Evolutionary conservation across 345 rosid genomes (phyloP).

Genomic region (Camelina sativa): DNA sequence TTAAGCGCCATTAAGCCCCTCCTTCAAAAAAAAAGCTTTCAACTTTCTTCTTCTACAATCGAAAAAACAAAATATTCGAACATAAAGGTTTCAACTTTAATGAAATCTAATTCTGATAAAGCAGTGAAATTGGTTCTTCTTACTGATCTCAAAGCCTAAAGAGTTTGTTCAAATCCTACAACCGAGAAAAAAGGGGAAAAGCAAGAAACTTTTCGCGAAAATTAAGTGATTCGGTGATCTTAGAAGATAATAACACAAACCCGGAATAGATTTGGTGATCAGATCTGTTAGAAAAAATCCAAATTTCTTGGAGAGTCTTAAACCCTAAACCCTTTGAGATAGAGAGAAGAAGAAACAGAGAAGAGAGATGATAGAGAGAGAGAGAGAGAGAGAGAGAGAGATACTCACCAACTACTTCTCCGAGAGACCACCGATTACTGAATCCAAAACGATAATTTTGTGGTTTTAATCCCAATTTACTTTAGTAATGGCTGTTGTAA

Average conservation of each 20-base stretch:
- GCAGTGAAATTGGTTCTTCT: slow-evolving; percentile 19
- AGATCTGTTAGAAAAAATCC: slow-evolving; percentile 28
- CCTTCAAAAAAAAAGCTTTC: neutral
- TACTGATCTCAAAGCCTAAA: slow-evolving; percentile 14
- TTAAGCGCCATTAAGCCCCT: slow-evolving; percentile 38
- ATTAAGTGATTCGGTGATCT: slow-evolving; percentile 23
- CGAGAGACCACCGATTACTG: slow-evolving; percentile 22
- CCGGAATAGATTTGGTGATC: neutral
- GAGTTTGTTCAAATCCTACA: slow-evolving; percentile 1
- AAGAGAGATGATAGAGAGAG: slow-evolving; percentile 6
- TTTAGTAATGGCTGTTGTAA: slow-evolving; percentile 9
- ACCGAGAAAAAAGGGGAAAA: neutral
- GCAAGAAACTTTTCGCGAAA: neutral
- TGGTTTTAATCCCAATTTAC: slow-evolving; percentile 1
- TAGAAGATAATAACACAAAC: slow-evolving; percentile 13
- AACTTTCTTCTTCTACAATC: slow-evolving; percentile 17
- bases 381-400: too few relatives aligned
- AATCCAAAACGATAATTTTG: slow-evolving; percentile 5
- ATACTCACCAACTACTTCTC: slow-evolving; percentile 23
- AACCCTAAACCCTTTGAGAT: slow-evolving; percentile 38
- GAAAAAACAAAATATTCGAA: neutral
- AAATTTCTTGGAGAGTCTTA: slow-evolving; percentile 33
- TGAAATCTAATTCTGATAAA: slow-evolving; percentile 12
- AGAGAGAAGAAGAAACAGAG: slow-evolving; percentile 17
- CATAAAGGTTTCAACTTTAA: slow-evolving; percentile 26